Conservation (phyloP, 2,329 filamentous ascomycete genomes). For the Clonostachys rhizophaga region DNA sequence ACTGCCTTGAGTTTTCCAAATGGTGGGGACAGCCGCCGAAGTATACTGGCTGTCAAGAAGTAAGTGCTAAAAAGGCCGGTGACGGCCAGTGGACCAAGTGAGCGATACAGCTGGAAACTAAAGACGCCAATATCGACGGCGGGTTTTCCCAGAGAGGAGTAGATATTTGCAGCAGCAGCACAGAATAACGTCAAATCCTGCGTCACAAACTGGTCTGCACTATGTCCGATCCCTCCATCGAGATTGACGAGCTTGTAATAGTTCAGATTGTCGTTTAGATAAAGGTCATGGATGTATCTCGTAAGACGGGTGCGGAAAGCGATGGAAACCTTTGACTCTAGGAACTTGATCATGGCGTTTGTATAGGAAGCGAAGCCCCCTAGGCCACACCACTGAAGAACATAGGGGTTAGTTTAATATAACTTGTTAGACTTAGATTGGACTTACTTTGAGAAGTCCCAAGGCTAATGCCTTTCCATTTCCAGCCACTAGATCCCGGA, state of each 20-base stretch:
- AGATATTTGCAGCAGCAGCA: constrained; percentile 83
- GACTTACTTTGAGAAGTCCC: constrained; percentile 72
- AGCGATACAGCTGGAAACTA: constrained; percentile 94
- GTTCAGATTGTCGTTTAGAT: constrained; percentile 89
- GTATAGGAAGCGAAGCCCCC: constrained; percentile 94
- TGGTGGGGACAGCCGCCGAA: constrained; percentile 84
- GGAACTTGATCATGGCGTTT: constrained; percentile 98
- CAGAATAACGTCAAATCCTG: constrained; percentile 96
- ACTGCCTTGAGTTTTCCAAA: constrained; percentile 97
- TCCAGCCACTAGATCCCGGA: constrained; percentile 91
- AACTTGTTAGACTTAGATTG: not conserved
- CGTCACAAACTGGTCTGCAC: constrained; percentile 95
- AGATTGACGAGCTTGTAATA: constrained; percentile 95
- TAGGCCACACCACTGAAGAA: constrained; percentile 77
- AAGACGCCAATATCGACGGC: constrained; percentile 97
- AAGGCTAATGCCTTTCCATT: constrained; percentile 84
- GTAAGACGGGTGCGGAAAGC: constrained; percentile 94
- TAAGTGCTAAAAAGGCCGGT: constrained; percentile 88
- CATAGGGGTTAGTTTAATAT: not conserved
- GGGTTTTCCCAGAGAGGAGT: constrained; percentile 96
- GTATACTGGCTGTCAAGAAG: constrained; percentile 85
- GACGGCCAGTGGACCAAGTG: constrained; percentile 81
- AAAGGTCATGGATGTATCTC: constrained; percentile 94
- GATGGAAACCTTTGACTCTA: constrained; percentile 97
- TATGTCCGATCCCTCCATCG: constrained; percentile 87